These are phyloP conservation scores for Penicillium salamii DNA, from an alignment of 495 filamentous ascomycete species.

Conservation along the genomic window DNA sequence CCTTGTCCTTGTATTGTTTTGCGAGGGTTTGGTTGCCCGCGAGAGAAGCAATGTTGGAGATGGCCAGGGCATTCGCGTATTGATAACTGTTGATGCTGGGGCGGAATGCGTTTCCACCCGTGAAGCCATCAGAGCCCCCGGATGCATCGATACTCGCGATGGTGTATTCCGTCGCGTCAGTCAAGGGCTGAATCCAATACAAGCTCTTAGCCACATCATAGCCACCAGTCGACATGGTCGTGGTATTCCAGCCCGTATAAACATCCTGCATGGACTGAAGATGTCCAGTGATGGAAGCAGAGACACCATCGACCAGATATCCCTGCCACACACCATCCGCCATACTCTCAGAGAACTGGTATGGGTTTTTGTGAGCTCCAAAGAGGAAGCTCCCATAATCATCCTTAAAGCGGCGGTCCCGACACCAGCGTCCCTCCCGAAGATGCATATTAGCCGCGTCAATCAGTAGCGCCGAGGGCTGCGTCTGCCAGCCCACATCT, in stretches of 20 bases:
- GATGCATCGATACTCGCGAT: constrained; percentile 29
- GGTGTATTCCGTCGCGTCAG: constrained; percentile 32
- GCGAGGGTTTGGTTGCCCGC: constrained; percentile 16
- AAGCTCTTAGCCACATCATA: constrained; percentile 20
- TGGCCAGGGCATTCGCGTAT: constrained; percentile 29
- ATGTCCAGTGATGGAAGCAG: constrained; percentile 12
- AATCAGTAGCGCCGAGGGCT: constrained; percentile 20
- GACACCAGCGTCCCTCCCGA: constrained; percentile 30
- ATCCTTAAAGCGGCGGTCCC: constrained; percentile 28
- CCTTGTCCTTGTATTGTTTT: constrained; percentile 16
- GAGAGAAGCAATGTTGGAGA: constrained; percentile 24
- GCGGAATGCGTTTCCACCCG: constrained; percentile 25
- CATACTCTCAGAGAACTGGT: constrained; percentile 26
- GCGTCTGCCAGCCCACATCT: constrained; percentile 25
- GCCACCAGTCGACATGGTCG: constrained; percentile 14
- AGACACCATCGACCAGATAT: constrained; percentile 28
- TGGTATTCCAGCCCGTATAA: constrained; percentile 20
- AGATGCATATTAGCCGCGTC: constrained; percentile 29
- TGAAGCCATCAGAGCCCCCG: constrained; percentile 23
- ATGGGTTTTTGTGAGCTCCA: constrained; percentile 14
- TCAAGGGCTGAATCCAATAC: constrained; percentile 27
- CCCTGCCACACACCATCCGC: constrained; percentile 27
- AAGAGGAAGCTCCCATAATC: constrained; percentile 25
- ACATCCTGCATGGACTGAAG: constrained; percentile 22
- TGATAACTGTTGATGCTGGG: constrained; percentile 34